Evolutionary conservation across 345 rosid genomes (phyloP).

Genomic region (Gossypium thurberi): DNA sequence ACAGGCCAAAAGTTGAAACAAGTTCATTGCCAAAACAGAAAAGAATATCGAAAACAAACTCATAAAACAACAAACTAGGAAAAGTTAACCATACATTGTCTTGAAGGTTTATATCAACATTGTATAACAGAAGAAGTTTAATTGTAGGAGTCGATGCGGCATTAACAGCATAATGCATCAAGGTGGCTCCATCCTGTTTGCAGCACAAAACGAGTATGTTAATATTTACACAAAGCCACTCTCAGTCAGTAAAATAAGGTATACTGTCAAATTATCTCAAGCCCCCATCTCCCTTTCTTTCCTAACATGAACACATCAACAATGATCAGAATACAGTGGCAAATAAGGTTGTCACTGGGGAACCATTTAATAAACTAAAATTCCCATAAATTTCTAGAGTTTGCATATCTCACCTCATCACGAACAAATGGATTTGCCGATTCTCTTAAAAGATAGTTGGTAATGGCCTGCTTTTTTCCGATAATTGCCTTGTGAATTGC

Average conservation of each 20-base stretch:
- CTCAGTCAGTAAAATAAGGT: not conserved
- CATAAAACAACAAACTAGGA: not conserved
- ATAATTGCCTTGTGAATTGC: slow-evolving; percentile 83
- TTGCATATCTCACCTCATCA: slow-evolving; percentile 43
- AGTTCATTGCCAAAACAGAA: not conserved
- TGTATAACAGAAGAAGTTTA: slow-evolving; percentile 68
- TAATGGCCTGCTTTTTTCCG: slow-evolving; percentile 78
- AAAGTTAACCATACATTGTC: slow-evolving; percentile 53
- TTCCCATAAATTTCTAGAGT: not conserved
- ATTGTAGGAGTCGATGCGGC: slow-evolving; percentile 70
- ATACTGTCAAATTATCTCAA: not conserved
- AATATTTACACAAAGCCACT: not conserved
- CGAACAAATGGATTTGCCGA: slow-evolving; percentile 79
- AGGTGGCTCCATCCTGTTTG: slow-evolving; percentile 76
- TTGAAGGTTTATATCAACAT: slow-evolving; percentile 72
- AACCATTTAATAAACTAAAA: slow-evolving; percentile 3
- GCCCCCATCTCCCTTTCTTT: not conserved
- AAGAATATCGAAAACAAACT: not conserved
- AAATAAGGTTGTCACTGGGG: not conserved
- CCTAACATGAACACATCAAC: not conserved
- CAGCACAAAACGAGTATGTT: slow-evolving; percentile 15
- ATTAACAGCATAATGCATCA: slow-evolving; percentile 91
- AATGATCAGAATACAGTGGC: not conserved
- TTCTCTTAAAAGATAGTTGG: slow-evolving; percentile 78
- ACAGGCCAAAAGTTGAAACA: slow-evolving; percentile 12